Evolutionary conservation across 2,329 filamentous ascomycete genomes (phyloP).

Genomic region (Ceratocystis eucalypticola): DNA sequence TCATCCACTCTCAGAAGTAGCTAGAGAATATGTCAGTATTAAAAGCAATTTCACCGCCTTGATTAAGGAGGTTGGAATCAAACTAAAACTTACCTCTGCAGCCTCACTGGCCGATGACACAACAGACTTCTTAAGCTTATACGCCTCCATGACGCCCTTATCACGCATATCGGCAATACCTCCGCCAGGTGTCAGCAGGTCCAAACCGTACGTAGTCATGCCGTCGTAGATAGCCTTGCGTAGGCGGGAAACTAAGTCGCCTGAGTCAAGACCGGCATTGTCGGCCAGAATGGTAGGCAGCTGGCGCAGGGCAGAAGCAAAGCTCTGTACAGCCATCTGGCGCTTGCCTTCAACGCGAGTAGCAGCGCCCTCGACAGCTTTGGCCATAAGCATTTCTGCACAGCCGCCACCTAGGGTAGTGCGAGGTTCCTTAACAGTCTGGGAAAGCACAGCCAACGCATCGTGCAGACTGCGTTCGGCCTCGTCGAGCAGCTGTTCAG

Average conservation of each 20-base stretch:
- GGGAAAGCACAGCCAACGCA: conserved; percentile 86
- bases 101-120: conserved; percentile 93
- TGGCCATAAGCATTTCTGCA: conserved; percentile 98
- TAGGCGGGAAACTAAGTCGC: conserved; percentile 80
- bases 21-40: conserved; percentile 33
- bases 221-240: conserved; percentile 92
- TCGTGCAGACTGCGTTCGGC: conserved; percentile 93
- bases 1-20: conserved; percentile 89
- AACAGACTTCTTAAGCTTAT: conserved; percentile 97
- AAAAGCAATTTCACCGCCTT: background rate
- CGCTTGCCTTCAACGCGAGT: conserved; percentile 95
- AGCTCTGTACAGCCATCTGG: conserved; percentile 81
- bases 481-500: conserved; percentile 92
- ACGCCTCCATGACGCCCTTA: conserved; percentile 88
- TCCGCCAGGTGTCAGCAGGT: conserved; percentile 77
- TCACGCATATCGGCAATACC: conserved; percentile 94
- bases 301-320: conserved; percentile 78
- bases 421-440: conserved; percentile 87
- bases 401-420: conserved; percentile 92
- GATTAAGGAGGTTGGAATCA: background rate
- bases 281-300: conserved; percentile 93
- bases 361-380: conserved; percentile 86
- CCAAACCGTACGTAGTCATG: conserved; percentile 80
- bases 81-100: conserved; percentile 60
- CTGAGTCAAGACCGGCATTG: conserved; percentile 92